These are phyloP conservation scores for Zhuliangozyma blackwelliae DNA, from an alignment of 1,139 yeast genomes.

Conservation along the genomic window DNA sequence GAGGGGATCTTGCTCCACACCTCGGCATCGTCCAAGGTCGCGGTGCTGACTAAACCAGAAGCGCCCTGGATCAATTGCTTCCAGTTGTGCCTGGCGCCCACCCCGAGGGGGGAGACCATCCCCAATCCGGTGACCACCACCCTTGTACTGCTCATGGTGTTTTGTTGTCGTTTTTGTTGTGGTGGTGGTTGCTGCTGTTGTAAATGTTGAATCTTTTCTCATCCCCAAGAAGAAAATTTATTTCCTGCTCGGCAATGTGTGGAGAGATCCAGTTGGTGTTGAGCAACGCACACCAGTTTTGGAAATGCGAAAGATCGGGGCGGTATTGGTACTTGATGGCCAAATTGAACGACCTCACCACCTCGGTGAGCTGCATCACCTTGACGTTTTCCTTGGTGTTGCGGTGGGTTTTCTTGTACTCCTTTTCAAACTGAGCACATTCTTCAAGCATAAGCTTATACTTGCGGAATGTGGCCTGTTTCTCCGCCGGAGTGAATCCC, in stretches of 20 bases:
- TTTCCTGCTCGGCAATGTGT: constrained; percentile 22
- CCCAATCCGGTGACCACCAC: constrained; percentile 95
- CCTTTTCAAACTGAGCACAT: constrained; percentile 22
- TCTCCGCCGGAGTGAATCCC: constrained; percentile 12
- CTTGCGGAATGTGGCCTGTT: constrained; percentile 20
- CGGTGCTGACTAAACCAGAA: constrained; percentile 57
- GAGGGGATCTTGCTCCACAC: constrained; percentile 63
- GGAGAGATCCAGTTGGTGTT: too few relatives aligned
- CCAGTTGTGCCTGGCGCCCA: constrained; percentile 58
- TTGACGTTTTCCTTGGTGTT: constrained; percentile 17
- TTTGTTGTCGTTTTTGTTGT: background rate
- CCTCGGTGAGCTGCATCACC: constrained; percentile 22
- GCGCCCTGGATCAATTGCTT: constrained; percentile 41
- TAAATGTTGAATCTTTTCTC: constrained; percentile 27
- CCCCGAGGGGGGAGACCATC: constrained; percentile 79
- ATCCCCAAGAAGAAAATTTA: constrained; percentile 42
- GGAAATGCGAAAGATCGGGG: constrained; percentile 13
- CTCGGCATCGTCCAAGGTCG: constrained; percentile 32
- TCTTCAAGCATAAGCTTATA: constrained; percentile 24
- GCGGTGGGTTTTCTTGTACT: constrained; percentile 15
- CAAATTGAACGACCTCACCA: constrained; percentile 1
- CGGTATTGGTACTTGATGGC: background rate
- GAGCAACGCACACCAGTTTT: constrained; percentile 28
- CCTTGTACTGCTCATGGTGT: constrained; percentile 12
- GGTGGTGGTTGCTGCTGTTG: background rate